Conservation (phyloP, 805 yeast species). For the Saccharomycopsis sp. region DNA sequence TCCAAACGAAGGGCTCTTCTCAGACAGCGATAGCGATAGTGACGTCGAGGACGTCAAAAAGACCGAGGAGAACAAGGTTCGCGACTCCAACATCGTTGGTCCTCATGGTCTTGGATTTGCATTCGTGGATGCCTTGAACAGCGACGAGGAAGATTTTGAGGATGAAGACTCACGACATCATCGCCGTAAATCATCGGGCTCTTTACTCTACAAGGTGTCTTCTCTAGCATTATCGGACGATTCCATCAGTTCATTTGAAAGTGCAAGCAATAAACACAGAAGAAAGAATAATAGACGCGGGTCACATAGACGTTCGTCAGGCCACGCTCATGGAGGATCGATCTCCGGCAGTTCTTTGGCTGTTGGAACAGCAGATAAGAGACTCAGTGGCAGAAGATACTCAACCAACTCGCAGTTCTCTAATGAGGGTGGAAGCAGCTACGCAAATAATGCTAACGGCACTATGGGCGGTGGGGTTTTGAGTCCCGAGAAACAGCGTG, state of each 20-base stretch:
- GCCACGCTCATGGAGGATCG: neutral
- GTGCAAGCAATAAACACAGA: constrained; percentile 31
- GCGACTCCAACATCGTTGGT: constrained; percentile 25
- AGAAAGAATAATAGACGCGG: constrained; percentile 31
- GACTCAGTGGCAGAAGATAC: constrained; percentile 7
- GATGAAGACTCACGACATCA: constrained; percentile 26
- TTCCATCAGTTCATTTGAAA: constrained; percentile 41
- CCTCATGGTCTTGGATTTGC: constrained; percentile 20
- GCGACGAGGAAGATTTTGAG: constrained; percentile 24
- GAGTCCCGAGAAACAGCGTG: constrained; percentile 32
- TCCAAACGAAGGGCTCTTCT: constrained; percentile 1
- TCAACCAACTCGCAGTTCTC: constrained; percentile 14
- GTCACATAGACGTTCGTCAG: neutral
- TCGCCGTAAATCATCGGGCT: neutral
- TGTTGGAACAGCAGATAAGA: neutral
- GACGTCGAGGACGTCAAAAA: constrained; percentile 18
- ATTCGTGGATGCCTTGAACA: constrained; percentile 27
- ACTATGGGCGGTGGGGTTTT: constrained; percentile 30
- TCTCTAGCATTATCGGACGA: constrained; percentile 49
- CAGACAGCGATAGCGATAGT: too few relatives aligned
- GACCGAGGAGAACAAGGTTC: constrained; percentile 32
- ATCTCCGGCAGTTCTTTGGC: neutral
- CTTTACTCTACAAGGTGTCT: constrained; percentile 37
- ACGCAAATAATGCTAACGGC: constrained; percentile 21
- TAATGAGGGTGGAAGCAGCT: constrained; percentile 29